Conservation (phyloP, 306 rosid species). For the Vicia faba region DNA sequence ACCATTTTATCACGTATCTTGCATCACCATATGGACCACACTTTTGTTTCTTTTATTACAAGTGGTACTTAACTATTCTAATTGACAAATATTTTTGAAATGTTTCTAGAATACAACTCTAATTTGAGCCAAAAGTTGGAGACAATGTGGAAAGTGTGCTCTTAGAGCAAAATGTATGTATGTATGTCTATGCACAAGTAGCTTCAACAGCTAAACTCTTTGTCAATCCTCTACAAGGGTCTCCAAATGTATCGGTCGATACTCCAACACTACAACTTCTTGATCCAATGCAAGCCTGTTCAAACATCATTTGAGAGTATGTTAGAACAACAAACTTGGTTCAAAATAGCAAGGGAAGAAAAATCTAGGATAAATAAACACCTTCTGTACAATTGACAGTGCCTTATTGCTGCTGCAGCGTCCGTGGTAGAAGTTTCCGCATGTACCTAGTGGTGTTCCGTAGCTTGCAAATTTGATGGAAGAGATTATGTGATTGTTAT, state of each 20-base stretch:
- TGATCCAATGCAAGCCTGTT: conserved; percentile 89
- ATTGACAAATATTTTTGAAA: neutral
- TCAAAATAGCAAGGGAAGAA: conserved; percentile 7
- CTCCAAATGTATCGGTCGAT: conserved; percentile 62
- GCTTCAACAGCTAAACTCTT: conserved; percentile 99
- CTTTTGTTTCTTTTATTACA: conserved; percentile 36
- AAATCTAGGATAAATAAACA: conserved; percentile 32
- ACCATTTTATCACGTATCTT: conserved; percentile 30
- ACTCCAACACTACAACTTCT: conserved; percentile 71
- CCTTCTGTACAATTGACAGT: conserved; percentile 75
- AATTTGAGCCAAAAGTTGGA: conserved; percentile 23
- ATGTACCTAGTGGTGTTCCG: conserved; percentile 80
- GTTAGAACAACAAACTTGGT: neutral
- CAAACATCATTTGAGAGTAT: neutral
- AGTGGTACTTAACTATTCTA: conserved; percentile 18
- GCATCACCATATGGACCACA: conserved; percentile 29
- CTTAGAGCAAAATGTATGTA: conserved; percentile 17
- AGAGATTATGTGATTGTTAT: conserved; percentile 70
- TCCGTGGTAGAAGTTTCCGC: conserved; percentile 77
- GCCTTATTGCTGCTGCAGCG: conserved; percentile 71
- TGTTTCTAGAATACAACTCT: conserved; percentile 29
- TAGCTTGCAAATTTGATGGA: conserved; percentile 88
- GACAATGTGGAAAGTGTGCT: conserved; percentile 12
- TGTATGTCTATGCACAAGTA: conserved; percentile 56
- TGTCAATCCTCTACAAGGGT: conserved; percentile 72